These are phyloP conservation scores for Ephemerocybe angulata DNA, from an alignment of 768 basidiomycete genomes.

Conservation along the genomic window DNA sequence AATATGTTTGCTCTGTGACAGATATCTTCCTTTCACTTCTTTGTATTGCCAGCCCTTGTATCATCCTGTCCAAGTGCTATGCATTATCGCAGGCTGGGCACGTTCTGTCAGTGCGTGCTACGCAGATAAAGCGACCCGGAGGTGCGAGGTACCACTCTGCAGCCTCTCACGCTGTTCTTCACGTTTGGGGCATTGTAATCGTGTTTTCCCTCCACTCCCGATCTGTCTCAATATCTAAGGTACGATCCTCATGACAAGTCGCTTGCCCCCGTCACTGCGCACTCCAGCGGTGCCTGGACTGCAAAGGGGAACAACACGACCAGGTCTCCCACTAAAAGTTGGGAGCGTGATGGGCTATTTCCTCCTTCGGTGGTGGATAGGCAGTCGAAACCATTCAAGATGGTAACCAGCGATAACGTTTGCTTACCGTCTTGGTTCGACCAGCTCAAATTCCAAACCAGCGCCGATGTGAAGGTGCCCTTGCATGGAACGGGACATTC, in stretches of 20 bases:
- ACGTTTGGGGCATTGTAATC: constrained; percentile 1
- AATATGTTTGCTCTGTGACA: too few species aligned
- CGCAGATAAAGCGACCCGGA: constrained; percentile 1
- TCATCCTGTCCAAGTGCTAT: too few species aligned
- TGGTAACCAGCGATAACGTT: too few species aligned
- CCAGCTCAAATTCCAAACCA: too few species aligned
- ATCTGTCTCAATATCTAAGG: constrained; percentile 1
- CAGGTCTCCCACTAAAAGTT: not conserved
- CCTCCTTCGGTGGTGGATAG: too few species aligned
- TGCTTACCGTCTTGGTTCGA: too few species aligned
- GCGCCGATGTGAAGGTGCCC: too few species aligned
- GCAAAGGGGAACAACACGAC: not conserved
- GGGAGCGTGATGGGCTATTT: not conserved
- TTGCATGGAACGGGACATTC: too few species aligned
- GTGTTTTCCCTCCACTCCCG: not conserved
- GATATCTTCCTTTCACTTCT: not conserved
- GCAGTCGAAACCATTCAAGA: too few species aligned
- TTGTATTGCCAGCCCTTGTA: not conserved
- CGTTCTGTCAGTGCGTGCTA: not conserved
- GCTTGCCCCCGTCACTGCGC: not conserved
- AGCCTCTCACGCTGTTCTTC: constrained; percentile 2
- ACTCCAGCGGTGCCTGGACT: not conserved
- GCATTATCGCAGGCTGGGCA: not conserved
- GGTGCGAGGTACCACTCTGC: not conserved
- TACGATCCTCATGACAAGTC: not conserved